These are phyloP conservation scores for Fusarium tuaranense DNA, from an alignment of 2,329 filamentous ascomycete species.

Conservation along the genomic window DNA sequence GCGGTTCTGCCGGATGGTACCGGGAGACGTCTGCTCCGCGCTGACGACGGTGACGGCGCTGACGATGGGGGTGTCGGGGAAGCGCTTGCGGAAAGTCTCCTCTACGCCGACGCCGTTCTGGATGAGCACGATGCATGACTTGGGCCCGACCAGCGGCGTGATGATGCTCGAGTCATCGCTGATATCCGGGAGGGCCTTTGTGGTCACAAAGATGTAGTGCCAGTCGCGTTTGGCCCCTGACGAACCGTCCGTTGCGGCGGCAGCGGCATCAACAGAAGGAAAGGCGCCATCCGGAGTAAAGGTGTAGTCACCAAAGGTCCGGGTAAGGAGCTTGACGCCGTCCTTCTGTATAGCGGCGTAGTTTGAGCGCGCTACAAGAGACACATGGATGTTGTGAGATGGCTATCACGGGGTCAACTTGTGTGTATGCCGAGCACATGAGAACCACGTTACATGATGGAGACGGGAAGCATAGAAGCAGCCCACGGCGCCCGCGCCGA, in stretches of 20 bases:
- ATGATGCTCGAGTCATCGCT: slow-evolving; percentile 72
- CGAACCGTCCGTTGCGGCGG: slow-evolving; percentile 22
- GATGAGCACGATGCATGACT: slow-evolving; percentile 73
- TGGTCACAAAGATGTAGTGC: slow-evolving; percentile 77
- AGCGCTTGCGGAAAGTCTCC: slow-evolving; percentile 71
- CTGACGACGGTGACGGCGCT: slow-evolving; percentile 78
- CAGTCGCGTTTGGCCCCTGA: slow-evolving; percentile 44
- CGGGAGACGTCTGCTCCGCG: slow-evolving; percentile 73
- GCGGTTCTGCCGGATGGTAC: slow-evolving; percentile 75
- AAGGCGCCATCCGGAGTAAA: slow-evolving; percentile 74
- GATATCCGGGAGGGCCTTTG: slow-evolving; percentile 75
- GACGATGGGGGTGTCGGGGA: slow-evolving; percentile 70
- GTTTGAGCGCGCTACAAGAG: slow-evolving; percentile 80
- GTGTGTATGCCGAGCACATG: slow-evolving; percentile 8
- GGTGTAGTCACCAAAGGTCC: slow-evolving; percentile 74
- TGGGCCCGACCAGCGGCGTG: slow-evolving; percentile 66
- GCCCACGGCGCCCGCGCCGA: slow-evolving; percentile 78
- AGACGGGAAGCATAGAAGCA: slow-evolving; percentile 79
- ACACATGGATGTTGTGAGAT: slow-evolving; percentile 66
- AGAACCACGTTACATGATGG: slow-evolving; percentile 61
- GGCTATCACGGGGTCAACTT: slow-evolving; percentile 51
- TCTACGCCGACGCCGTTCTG: slow-evolving; percentile 81
- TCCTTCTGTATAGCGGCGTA: slow-evolving; percentile 70
- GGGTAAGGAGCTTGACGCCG: slow-evolving; percentile 74
- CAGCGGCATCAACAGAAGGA: slow-evolving; percentile 69